Evolutionary conservation across 352 stramenopile genomes (phyloP).

Genomic region (Phytophthora idaei): DNA sequence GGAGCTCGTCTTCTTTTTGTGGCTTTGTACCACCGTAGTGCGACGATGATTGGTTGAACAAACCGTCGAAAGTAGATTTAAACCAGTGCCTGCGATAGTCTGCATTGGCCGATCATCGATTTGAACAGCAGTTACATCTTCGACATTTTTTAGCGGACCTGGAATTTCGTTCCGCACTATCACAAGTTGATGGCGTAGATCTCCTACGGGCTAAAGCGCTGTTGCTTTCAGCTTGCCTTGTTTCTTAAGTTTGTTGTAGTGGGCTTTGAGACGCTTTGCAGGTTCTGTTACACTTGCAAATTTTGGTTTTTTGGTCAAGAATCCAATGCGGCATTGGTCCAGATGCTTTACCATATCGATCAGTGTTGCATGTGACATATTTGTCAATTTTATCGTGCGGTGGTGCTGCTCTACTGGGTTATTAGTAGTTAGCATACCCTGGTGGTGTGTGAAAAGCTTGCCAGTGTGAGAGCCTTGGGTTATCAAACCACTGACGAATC

Average conservation of each 20-base stretch:
- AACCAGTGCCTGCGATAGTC: background rate
- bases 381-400: background rate
- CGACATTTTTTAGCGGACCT: too few species aligned
- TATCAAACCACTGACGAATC: background rate
- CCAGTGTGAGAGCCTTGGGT: background rate
- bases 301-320: background rate
- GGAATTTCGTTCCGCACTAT: background rate
- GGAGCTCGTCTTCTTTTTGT: too few species aligned
- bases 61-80: background rate
- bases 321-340: background rate
- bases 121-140: too few species aligned
- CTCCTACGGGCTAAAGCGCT: background rate
- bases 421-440: background rate
- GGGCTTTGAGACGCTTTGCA: background rate
- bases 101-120: background rate
- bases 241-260: background rate
- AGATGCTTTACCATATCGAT: background rate
- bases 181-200: background rate
- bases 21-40: too few species aligned
- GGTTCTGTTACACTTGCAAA: background rate
- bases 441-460: background rate
- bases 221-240: background rate
- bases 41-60: too few species aligned
- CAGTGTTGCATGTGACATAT: background rate
- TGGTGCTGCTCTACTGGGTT: background rate